Conservation (phyloP, 1,139 yeast species). For the Diutina catenulata region DNA sequence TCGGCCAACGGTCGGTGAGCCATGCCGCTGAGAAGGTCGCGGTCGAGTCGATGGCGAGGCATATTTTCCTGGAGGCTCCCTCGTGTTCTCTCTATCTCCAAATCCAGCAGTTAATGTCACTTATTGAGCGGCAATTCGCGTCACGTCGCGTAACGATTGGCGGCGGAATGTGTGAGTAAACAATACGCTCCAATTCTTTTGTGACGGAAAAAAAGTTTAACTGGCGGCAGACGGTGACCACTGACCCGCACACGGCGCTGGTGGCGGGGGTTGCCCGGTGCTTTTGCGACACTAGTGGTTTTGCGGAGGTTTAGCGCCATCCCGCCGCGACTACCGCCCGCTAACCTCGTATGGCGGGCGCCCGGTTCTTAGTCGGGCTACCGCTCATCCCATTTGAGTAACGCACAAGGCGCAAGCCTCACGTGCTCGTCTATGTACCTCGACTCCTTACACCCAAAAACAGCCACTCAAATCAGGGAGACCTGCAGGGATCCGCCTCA, state of each 20-base stretch:
- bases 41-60: too few species aligned
- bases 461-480: not conserved
- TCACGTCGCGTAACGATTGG: not conserved
- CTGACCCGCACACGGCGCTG: too few species aligned
- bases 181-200: too few species aligned
- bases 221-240: too few species aligned
- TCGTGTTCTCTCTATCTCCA: not conserved
- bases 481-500: slow-evolving; percentile 2
- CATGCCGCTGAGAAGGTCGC: too few species aligned
- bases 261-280: too few species aligned
- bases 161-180: not conserved
- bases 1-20: not conserved
- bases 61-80: not conserved
- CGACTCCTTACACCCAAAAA: not conserved
- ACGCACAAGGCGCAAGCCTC: not conserved
- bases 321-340: not conserved
- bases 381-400: not conserved
- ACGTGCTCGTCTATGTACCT: slow-evolving; percentile 5
- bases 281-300: too few species aligned
- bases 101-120: not conserved
- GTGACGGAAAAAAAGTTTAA: too few species aligned
- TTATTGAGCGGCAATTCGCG: not conserved
- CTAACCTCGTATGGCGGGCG: not conserved
- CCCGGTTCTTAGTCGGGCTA: not conserved
- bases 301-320: too few species aligned